Base-by-base conservation (phyloP, 1,284 basidiomycete genomes). In the Cystobasidium slooffiae region DNA sequence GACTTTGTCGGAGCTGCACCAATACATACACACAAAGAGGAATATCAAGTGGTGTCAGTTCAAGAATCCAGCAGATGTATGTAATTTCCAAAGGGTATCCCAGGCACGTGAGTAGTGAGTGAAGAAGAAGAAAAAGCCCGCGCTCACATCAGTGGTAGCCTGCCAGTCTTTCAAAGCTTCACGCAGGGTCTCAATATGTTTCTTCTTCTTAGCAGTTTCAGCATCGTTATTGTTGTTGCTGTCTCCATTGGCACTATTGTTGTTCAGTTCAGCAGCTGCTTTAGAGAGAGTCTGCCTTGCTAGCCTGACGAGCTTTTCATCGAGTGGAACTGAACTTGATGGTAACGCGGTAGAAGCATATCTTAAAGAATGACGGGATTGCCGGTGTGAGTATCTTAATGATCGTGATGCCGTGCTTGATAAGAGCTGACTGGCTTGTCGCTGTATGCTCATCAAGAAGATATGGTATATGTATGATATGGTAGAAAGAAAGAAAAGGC, bases 11-110 rank as follows among this genome's bases (percentile, higher is more conserved):
- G 31, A 73, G 70, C 70, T 73, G 0, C 85, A 80, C 4, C 84
- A 80, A 0, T 89, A 88, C 76, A 91, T 90, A 76, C 14, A 56
- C 14, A 8, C 53, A 56, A 37, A 12, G 53, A 14, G 31, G 31
- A 3, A 37, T 8, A 37, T 16, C 20, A 4, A 18, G 12, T 14
- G 46, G 14, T 14, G 12, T 49, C 46, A 31, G 31, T 47, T 47
- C 46, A 47, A 47, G 46, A 18, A 18, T 9, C 46, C 9, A 47
- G 46, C 8, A 47, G 46, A n/a, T n/a, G n/a, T n/a, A n/a, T n/a
- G n/a, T n/a, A n/a, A n/a, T n/a, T n/a, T 12, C 12, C 20, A 37
- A 22, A 56, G 18, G 44, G 24, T 31, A 39, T 24, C 62, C 18
- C 44, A 3, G 52, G 52, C 52, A 52, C 64, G 49, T 52, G 49